These are phyloP conservation scores for Darksidea phi DNA, from an alignment of 495 filamentous ascomycete species.

Conservation along the genomic window DNA sequence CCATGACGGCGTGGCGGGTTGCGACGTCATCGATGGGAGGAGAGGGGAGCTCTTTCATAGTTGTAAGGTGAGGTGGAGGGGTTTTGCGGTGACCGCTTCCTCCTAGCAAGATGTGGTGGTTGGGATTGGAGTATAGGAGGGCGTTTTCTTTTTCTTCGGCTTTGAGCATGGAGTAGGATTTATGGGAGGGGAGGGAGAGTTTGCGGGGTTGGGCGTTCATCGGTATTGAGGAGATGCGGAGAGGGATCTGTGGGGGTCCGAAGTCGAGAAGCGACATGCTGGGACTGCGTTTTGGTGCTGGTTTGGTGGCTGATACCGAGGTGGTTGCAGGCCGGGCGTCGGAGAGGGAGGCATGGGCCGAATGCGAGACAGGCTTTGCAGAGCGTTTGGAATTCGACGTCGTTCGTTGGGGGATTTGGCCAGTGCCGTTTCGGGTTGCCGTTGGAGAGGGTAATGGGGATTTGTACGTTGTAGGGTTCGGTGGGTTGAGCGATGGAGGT, in stretches of 20 bases:
- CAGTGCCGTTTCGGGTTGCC: neutral
- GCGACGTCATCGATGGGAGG: conserved; percentile 13
- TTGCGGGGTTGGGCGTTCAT: conserved; percentile 23
- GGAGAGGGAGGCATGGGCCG: conserved; percentile 16
- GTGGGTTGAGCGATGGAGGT: conserved; percentile 20
- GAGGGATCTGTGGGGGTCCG: conserved; percentile 16
- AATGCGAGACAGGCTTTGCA: conserved; percentile 6
- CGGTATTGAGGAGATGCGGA: conserved; percentile 23
- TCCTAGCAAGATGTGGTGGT: neutral
- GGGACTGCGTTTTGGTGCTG: conserved; percentile 21
- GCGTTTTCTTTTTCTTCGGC: conserved; percentile 12
- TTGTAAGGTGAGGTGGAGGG: conserved; percentile 3
- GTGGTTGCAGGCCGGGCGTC: neutral
- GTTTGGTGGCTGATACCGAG: conserved; percentile 1
- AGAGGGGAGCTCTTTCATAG: conserved; percentile 30
- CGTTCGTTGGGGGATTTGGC: conserved; percentile 5
- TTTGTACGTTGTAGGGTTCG: conserved; percentile 25
- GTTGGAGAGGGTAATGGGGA: conserved; percentile 13
- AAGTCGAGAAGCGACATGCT: conserved; percentile 15
- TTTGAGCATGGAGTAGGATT: conserved; percentile 1
- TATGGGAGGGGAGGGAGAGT: conserved; percentile 18
- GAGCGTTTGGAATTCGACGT: neutral
- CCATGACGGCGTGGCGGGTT: neutral
- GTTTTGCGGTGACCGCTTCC: neutral
- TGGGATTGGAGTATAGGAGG: neutral